Percentiles rank a stretch among this genome's conserved stretches.
Conservation (phyloP, 164 flowering plant genomes). For the Piper betle region DNA sequence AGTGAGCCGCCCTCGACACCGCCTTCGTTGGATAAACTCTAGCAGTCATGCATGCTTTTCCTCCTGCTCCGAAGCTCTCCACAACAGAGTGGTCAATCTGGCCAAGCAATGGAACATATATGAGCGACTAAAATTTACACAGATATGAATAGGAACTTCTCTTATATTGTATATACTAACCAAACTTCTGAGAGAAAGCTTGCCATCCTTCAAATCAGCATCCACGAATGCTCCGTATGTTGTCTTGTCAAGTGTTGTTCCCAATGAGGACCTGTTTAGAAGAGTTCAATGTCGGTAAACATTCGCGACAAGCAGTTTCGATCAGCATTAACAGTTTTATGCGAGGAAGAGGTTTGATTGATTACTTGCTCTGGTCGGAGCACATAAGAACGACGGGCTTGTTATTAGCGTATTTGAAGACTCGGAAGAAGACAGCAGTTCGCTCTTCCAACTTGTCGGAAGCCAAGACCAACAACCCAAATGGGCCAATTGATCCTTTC, state of each 20-base stretch:
- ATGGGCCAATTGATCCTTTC: conserved; percentile 73
- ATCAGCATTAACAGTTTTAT: not conserved
- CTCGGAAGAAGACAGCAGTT: conserved; percentile 70
- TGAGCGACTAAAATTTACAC: not conserved
- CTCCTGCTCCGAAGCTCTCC: conserved; percentile 86
- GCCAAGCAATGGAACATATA: not conserved
- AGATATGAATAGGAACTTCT: not conserved
- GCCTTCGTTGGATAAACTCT: conserved; percentile 81
- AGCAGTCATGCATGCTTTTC: conserved; percentile 60
- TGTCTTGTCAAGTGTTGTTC: conserved; percentile 30
- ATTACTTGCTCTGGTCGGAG: conserved; percentile 63
- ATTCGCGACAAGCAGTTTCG: not conserved
- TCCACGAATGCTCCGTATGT: conserved; percentile 82
- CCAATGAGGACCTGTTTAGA: conserved; percentile 37
- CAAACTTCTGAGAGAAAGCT: conserved; percentile 70
- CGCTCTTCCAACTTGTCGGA: conserved; percentile 45
- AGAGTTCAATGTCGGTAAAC: not conserved
- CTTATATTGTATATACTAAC: conserved; percentile 18
- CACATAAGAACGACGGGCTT: conserved; percentile 67
- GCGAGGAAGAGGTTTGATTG: not conserved
- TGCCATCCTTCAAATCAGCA: conserved; percentile 37
- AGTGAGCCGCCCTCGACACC: conserved; percentile 35
- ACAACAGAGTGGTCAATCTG: conserved; percentile 75
- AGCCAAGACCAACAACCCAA: conserved; percentile 75
- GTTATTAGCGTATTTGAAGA: conserved; percentile 33